These are phyloP conservation scores for Lactarius tabidus DNA, from an alignment of 768 basidiomycete species.

Conservation along the genomic window DNA sequence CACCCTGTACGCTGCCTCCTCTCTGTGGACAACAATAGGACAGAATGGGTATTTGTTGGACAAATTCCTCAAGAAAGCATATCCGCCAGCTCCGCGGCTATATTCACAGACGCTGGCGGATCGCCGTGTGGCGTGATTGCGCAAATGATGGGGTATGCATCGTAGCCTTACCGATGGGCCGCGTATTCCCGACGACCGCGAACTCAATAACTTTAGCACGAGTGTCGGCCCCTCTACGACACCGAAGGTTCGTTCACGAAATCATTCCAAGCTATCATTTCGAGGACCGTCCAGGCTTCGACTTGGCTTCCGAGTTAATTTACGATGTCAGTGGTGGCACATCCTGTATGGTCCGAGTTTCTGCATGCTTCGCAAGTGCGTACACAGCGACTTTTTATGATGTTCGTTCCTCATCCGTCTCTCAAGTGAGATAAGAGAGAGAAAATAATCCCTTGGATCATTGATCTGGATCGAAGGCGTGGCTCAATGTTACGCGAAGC, in stretches of 20 bases:
- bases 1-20: background rate
- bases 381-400: background rate
- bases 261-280: background rate
- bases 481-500: background rate
- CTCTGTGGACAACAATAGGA: background rate
- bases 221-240: background rate
- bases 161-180: conserved; percentile 2
- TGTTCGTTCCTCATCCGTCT: background rate
- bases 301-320: background rate
- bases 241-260: background rate
- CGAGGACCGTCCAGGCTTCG: background rate
- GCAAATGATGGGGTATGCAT: conserved; percentile 11
- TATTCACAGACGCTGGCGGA: conserved; percentile 13
- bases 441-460: background rate
- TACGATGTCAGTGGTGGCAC: background rate
- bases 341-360: background rate
- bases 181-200: background rate
- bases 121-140: conserved; percentile 23
- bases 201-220: background rate
- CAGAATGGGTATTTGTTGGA: background rate
- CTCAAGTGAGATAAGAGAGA: background rate
- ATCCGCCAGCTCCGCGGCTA: conserved; percentile 13
- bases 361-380: background rate
- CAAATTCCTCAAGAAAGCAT: too few relatives aligned
- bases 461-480: background rate